A percentile compares a stretch with the other conserved stretches of the same genome.
Conservation (phyloP, 257 asterid genomes). For the Osmanthus fragrans region DNA sequence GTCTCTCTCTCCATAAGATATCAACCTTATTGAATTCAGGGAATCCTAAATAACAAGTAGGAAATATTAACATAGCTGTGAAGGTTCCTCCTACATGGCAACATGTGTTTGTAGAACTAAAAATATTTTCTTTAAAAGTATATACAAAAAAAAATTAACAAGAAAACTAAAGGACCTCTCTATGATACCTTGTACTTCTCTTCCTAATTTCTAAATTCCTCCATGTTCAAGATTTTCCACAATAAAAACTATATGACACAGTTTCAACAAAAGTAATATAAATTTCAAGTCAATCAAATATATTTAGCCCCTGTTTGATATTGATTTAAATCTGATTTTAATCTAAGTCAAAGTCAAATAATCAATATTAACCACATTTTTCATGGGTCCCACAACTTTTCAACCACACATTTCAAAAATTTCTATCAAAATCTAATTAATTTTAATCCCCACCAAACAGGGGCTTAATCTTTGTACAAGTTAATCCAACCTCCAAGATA, state of each 20-base stretch:
- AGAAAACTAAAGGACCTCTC: not conserved
- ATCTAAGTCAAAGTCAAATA: too few species aligned
- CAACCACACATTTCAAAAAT: too few species aligned
- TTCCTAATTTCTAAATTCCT: not conserved
- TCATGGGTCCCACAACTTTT: too few species aligned
- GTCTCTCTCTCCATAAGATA: slow-evolving; percentile 77
- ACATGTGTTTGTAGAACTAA: slow-evolving; percentile 1
- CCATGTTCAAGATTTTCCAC: not conserved
- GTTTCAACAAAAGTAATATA: not conserved
- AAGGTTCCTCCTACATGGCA: not conserved
- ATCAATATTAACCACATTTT: too few species aligned
- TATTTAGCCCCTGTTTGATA: too few species aligned
- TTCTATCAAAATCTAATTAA: too few species aligned
- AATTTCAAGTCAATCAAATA: not conserved
- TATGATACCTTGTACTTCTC: not conserved
- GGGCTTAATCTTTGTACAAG: not conserved
- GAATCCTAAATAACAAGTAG: slow-evolving; percentile 49
- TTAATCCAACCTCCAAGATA: not conserved
- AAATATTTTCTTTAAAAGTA: not conserved
- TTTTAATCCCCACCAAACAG: too few species aligned
- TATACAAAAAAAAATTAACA: not conserved
- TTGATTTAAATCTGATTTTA: too few species aligned
- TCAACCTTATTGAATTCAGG: slow-evolving; percentile 78
- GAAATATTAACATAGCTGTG: slow-evolving; percentile 22
- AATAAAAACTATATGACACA: too few species aligned